Evolutionary conservation across 192 early-diverging fungal genomes (phyloP), one percentile per base, ranked within the genome.

Genomic region (Gamsiella multidivaricata): DNA sequence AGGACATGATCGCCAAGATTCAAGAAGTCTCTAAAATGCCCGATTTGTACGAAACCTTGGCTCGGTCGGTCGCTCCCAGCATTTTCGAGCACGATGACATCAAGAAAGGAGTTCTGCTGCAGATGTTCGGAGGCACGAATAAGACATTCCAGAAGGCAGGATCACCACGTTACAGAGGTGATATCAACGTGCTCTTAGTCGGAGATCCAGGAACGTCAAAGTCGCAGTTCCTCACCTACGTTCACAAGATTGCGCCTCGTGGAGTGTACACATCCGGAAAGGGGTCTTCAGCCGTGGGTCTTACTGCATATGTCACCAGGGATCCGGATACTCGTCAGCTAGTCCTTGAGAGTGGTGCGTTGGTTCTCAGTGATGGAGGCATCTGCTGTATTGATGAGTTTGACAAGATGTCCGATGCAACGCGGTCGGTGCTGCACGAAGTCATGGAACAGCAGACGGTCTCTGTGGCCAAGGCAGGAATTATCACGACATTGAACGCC

Each of bases 391-490:
- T 99, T 71, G 97, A 99, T 82, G 97, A 99, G 82, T 99, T 99
- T 88, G 97, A 98, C 84, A 99, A 98, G 80, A 98, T 98, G 95
- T 92, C 91, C 8, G 97, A 99, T 55, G 79, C 94, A 11, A 96
- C 95, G 10, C 90, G 96, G 11, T 94, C 96, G 3, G 94, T 97
- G 7, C 82, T 99, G 63, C 97, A 99, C 85, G 97, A 99, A 89
- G 97, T 95, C 61, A 99, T 99, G 97, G 96, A 98, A 86, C 96
- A 98, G 85, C 96, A 98, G 87, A 98, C 96, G 0, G 91, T 99
- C 22, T 97, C 95, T 12, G 93, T 99, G 17, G 96, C 97, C 45
- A 99, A 99, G 86, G 97, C 97, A 33, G 97, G 97, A 28, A 97
- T 99, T 69, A 97, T 98, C 73, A 96, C 96, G 5, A 97, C 96